Evolutionary conservation across 2,329 filamentous ascomycete species (phyloP), one percentile per base, ranked within the genome.

Genomic region (Aspergillus floridensis): DNA sequence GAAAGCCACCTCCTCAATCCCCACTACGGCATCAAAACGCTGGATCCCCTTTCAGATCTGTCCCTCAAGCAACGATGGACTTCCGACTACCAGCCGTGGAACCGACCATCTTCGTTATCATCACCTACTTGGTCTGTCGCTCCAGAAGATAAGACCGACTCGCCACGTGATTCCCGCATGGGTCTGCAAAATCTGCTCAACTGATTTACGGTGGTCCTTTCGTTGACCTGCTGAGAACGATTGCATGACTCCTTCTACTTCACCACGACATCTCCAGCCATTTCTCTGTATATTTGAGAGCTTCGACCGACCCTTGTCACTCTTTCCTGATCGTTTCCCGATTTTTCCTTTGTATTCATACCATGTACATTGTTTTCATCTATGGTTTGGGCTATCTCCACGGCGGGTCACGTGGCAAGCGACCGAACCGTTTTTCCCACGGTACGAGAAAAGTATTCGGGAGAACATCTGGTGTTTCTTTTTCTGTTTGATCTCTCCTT

Each of bases 101-200:
- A 67, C 55, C 71, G 72, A 35, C 65, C 65, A n/a, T 59, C 66
- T 24, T 62, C 67, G 11, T 54, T 68, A n/a, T 59, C 70, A 14
- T 59, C 70, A 24, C 68, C 71, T 59, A 44, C 66, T 2, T 72
- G 67, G 67, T 32, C 57, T n/a, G 56, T 60, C 38, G 48, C 62
- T 41, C 31, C 59, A n/a, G 60, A 64, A 44, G 58, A 62, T 50
- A 66, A 60, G 51, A 57, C 63, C 7, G 67, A 71, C 50, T 58
- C 70, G 29, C 49, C 63, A 51, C 73, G 75, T 29, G 76, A 77
- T 61, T 73, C 71, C 22, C 73, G 76, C 19, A 77, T 77, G 74
- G 74, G 75, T 29, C 66, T 77, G 38, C 64, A 72, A 57, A 74
- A 70, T 21, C 64, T 77, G 49, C 68, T 77, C 38, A 77, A 77